Conservation (phyloP, 1,284 basidiomycete genomes). For the Sparassis latifolia region DNA sequence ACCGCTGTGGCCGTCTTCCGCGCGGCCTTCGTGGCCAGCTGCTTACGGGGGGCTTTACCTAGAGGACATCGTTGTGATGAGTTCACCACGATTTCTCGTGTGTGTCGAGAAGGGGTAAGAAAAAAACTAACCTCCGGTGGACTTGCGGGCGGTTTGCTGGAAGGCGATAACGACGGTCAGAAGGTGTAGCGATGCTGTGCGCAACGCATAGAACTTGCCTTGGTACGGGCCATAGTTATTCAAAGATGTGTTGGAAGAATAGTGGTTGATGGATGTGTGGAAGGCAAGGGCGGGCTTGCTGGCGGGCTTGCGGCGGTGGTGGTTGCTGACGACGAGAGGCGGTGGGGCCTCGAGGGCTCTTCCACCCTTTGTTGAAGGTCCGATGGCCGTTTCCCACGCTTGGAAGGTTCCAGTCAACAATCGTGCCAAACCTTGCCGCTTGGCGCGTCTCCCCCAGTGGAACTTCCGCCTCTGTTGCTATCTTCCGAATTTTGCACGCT, state of each 20-base stretch:
- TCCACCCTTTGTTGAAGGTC: conserved; percentile 23
- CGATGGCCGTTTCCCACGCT: conserved; percentile 26
- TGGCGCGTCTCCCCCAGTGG: conserved; percentile 17
- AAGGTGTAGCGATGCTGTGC: conserved; percentile 6
- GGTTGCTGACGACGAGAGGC: conserved; percentile 28
- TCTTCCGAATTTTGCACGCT: neutral
- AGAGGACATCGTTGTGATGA: conserved; percentile 3
- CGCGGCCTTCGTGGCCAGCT: conserved; percentile 88
- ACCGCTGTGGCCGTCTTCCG: conserved; percentile 72
- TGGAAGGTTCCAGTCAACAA: conserved; percentile 20
- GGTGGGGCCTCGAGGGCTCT: conserved; percentile 16
- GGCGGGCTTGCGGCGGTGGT: conserved; percentile 32
- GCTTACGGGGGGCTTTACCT: conserved; percentile 86
- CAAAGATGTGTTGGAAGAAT: conserved; percentile 20
- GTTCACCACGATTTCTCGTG: neutral
- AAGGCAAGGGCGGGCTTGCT: conserved; percentile 13
- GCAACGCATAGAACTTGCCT: conserved; percentile 36
- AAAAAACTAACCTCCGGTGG: conserved; percentile 64
- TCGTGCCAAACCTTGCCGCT: conserved; percentile 17
- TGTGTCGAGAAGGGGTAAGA: neutral
- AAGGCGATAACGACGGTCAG: conserved; percentile 19
- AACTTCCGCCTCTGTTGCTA: conserved; percentile 6
- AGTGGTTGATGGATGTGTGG: conserved; percentile 13
- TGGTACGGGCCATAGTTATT: conserved; percentile 64
- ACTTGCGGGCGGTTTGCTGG: conserved; percentile 81